Conservation (phyloP, 163 green algal genomes). For the Chlorella variabilis region DNA sequence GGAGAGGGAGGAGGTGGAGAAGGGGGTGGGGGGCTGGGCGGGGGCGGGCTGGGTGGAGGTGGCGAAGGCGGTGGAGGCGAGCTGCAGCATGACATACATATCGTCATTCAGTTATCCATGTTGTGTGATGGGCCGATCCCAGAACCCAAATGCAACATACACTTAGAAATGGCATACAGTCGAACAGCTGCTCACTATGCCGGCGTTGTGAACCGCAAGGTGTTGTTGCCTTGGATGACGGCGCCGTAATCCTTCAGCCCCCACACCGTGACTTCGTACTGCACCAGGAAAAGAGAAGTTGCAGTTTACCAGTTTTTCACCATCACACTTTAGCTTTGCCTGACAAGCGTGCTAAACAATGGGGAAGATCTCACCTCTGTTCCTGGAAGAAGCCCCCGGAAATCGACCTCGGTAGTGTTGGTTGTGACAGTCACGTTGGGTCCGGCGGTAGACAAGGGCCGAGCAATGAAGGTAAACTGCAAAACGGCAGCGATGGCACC, state of each 20-base stretch:
- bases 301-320: no score
- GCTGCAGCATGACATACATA: no score
- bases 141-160: no score
- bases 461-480: not conserved
- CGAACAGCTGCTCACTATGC: no score
- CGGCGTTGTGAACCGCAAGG: not conserved
- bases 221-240: not conserved
- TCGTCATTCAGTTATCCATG: no score
- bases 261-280: constrained; percentile 1
- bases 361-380: not conserved
- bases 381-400: not conserved
- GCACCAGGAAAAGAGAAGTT: not conserved
- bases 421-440: not conserved
- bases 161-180: no score
- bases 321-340: no score
- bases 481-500: not conserved
- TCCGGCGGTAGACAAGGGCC: not conserved
- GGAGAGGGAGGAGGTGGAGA: not conserved
- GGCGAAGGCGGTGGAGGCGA: not conserved
- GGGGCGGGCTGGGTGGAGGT: not conserved
- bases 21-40: not conserved
- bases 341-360: not conserved
- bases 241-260: not conserved
- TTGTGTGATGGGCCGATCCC: no score
- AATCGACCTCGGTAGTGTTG: not conserved